Conservation (phyloP, 1,284 basidiomycete genomes). For the Fomitiporia mediterranea region DNA sequence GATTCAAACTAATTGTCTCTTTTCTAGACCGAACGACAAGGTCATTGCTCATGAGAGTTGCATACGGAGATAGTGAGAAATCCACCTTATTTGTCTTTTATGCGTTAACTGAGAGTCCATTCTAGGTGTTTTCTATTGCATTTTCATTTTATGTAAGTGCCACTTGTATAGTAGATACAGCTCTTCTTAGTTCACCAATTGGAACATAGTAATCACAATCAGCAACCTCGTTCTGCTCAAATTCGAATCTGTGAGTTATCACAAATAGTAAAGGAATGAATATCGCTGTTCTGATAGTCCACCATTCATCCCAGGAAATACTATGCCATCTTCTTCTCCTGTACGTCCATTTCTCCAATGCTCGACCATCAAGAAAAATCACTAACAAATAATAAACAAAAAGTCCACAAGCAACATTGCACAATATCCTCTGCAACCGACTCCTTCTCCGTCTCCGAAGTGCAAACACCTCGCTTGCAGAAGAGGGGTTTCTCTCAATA, state of each 20-base stretch:
- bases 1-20: not conserved
- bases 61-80: slow-evolving; percentile 7
- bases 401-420: slow-evolving; percentile 8
- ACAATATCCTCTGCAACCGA: slow-evolving; percentile 14
- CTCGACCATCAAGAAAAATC: not conserved
- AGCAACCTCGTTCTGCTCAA: slow-evolving; percentile 10
- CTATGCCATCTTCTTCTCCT: slow-evolving; percentile 9
- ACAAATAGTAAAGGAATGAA: no score
- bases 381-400: not conserved
- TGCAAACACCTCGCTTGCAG: slow-evolving; percentile 1
- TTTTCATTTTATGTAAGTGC: slow-evolving; percentile 4
- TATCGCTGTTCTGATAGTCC: no score
- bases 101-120: not conserved
- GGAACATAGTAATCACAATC: slow-evolving; percentile 1
- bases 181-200: not conserved
- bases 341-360: not conserved
- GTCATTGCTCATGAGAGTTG: slow-evolving; percentile 2
- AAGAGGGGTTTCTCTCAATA: slow-evolving; percentile 11
- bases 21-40: not conserved
- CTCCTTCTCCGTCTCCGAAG: slow-evolving; percentile 11
- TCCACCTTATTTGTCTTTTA: not conserved
- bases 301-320: not conserved
- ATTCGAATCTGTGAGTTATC: slow-evolving; percentile 6
- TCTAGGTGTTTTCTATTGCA: slow-evolving; percentile 8
- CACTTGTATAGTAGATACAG: not conserved